A percentile compares a stretch with the other conserved stretches of the same genome.
Evolutionary conservation across 2,329 filamentous ascomycete species (phyloP).

Genomic region (Trichophyton benhamiae): DNA sequence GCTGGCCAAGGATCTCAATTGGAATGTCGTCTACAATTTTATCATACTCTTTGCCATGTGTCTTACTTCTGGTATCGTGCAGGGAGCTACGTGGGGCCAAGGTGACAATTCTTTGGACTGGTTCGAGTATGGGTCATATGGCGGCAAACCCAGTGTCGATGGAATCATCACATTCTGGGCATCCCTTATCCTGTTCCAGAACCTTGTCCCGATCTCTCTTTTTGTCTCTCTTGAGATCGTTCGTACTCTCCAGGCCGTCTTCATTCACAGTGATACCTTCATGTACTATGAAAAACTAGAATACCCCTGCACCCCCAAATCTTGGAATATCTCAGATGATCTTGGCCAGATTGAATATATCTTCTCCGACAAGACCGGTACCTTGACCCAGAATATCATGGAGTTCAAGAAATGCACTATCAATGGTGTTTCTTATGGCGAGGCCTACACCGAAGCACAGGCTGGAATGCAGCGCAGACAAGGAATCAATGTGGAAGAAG

Average conservation of each 20-base stretch:
- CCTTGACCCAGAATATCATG: constrained; percentile 86
- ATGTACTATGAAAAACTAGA: constrained; percentile 97
- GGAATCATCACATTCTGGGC: constrained; percentile 98
- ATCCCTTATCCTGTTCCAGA: constrained; percentile 88
- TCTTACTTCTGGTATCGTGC: constrained; percentile 68
- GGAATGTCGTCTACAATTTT: constrained; percentile 96
- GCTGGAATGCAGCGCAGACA: constrained; percentile 89
- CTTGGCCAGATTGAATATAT: constrained; percentile 98
- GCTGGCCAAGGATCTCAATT: constrained; percentile 87
- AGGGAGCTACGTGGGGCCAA: constrained; percentile 70
- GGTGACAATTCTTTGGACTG: constrained; percentile 60
- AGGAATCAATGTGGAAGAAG: constrained; percentile 74
- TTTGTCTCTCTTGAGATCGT: constrained; percentile 97
- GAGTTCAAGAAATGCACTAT: constrained; percentile 98
- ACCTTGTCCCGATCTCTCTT: constrained; percentile 93
- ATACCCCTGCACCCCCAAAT: constrained; percentile 90
- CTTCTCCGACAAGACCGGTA: constrained; percentile 90
- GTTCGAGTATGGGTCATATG: constrained; percentile 80
- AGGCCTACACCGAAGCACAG: constrained; percentile 94
- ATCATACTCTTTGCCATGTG: constrained; percentile 81
- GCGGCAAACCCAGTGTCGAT: constrained; percentile 59
- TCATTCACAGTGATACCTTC: constrained; percentile 88
- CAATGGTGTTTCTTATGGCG: constrained; percentile 91
- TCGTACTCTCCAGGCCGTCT: constrained; percentile 80
- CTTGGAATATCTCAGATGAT: constrained; percentile 98